Base-by-base conservation (phyloP, 2,329 filamentous ascomycete species). In the Neopestalotiopsis sp. region DNA sequence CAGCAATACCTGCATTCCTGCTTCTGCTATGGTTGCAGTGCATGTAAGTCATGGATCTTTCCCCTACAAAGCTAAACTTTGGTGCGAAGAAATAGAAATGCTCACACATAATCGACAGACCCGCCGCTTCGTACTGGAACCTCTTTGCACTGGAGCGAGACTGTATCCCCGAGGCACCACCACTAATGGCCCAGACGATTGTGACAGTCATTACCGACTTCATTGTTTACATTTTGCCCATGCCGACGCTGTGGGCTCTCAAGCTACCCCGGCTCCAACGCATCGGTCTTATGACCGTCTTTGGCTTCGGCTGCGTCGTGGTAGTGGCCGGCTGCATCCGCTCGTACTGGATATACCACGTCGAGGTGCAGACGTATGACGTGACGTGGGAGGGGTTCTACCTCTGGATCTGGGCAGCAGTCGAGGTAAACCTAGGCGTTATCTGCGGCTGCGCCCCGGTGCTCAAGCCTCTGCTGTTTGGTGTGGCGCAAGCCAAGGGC, bases 391-490 rank as follows among this genome's bases (percentile, higher is more conserved):
- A 81, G 9, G 80, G 81, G 0, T 80, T 81, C 53, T 73, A 80
- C 14, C 73, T 83, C n/a, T 83, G 81, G 81, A 79, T 81, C 38
- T 83, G 81, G 81, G 82, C 81, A 0, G 79, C 81, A 0, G 77
- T 82, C 20, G 81, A 83, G 69, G 80, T 79, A 1, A 81, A 82
- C 59, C 69, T 82, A n/a, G 81, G 80, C 13, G 76, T 83, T n/a
- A 81, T 82, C 32, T 82, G 81, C 61, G 81, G 81, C 12, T 82
- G 79, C 56, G 75, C 81, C 1, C 81, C 81, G 0, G 79, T 77
- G 24, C 74, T 82, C 24, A 76, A 75, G 68, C 70, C 74, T 4
- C 64, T 78, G 1, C 77, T 75, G 5, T 64, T 64, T 38, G 28
- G n/a, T 30, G 13, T 20, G 14, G 20, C 20, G 13, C 2, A n/a